Base-by-base conservation (phyloP, 2,329 filamentous ascomycete species). In the Ceratocystis diversiconidia region DNA sequence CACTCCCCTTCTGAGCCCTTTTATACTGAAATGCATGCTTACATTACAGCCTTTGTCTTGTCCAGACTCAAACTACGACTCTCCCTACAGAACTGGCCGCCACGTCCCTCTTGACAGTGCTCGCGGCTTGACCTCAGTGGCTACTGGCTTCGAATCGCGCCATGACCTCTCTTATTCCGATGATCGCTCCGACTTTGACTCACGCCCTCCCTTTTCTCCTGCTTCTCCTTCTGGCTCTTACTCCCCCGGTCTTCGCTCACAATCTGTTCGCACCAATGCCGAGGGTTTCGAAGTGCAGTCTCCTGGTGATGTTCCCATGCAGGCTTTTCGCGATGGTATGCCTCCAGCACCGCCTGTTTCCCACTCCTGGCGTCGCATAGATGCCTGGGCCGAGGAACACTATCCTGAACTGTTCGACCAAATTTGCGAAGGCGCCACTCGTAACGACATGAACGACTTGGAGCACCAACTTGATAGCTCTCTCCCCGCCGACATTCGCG, bases 401-500 rank as follows among this genome's bases (percentile, higher is more conserved):
- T 99, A 96, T 75, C 88, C 90, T 67, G 94, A 99, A 76, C 83
- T 99, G 36, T 94, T 81, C 71, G 94, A 99, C 76, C 92, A 99
- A 74, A 79, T 99, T 43, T 89, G 92, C 74, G 92, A 96, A 75
- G 91, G 90, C 36, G 91, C 88, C 73, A 97, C 94, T 4, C 81
- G 85, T 72, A 99, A 99, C 76, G 94, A 99, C 73, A 80, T 99
- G 73, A 97, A 96, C 75, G 94, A 97, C 76, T 79, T 99, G 64
- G 94, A 99, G 77, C 91, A 97, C 75, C 88, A 95, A 75, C 81
- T 99, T 62, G 92, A 99, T 74, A 95, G 91, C 77, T 92, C 91
- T 32, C 82, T 99, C 52, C 94, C 94, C 17, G 85, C 92, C 75
- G 94, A 99, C 72, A 85, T 99, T 64, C 87, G 94, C 70, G 92